Base-by-base conservation (phyloP, 208 protist genomes). In the Trypanosoma brucei region DNA sequence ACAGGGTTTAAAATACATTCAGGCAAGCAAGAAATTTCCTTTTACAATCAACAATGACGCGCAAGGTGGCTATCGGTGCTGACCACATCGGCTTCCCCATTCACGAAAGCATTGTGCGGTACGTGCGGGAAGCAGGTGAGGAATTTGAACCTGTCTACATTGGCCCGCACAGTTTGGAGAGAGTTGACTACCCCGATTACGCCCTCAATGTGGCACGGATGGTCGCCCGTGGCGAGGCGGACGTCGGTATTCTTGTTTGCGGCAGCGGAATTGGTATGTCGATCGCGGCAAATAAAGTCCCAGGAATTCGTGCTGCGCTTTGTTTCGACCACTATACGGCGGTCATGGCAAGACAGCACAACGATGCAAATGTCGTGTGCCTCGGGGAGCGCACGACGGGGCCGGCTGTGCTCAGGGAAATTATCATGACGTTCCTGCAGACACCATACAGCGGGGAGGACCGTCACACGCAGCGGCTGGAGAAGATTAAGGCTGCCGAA, bases 211-310 rank as follows among this genome's bases (percentile, higher is more conserved):
- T 92, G 6, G 83, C 79, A 65, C 65, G 76, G 48, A 75, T 77
- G 49, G 85, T 97, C 8, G 55, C 78, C 44, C 69, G 62, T 42
- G 76, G 79, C 2, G 75, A 88, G 66, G 78, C 62, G 37, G 87
- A 94, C 38, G 67, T 59, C 9, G 93, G 91, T 6, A 79, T 98
- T 48, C 78, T 98, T 3, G 52, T 97, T 3, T 98, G 96, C 68
- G 95, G 95, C 54, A 97, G 86, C 34, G 96, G 96, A 42, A 98
- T 98, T 56, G 96, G 96, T 36, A 97, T 98, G 69, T 86, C 70
- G 44, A 97, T 98, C 51, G 94, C 96, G 7, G 93, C 94, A 3
- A 98, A 98, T 79, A 98, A 98, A 70, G 65, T 92, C 48, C 49
- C 62, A 11, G 95, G 94, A 39, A 88, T 98, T 62, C 83, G 96